Percentiles rank a stretch among this genome's conserved stretches.
Evolutionary conservation across 208 protist genomes (phyloP).

Genomic region (Leishmania amazonensis): DNA sequence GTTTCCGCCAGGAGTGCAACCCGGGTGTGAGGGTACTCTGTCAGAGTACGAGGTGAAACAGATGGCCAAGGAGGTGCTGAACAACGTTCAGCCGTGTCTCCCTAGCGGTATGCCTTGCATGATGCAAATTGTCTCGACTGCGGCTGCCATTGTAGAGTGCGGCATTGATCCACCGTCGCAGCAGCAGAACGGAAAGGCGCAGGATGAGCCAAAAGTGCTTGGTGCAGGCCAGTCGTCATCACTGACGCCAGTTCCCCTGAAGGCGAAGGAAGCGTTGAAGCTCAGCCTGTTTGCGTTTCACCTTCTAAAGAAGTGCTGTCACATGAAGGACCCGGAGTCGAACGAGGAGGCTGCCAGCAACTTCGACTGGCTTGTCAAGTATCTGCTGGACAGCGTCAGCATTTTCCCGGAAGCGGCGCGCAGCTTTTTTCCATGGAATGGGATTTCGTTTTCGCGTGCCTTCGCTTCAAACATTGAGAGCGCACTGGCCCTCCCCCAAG

Average conservation of each 20-base stretch:
- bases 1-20: constrained; percentile 38
- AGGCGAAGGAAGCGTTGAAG: constrained; percentile 60
- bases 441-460: constrained; percentile 43
- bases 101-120: constrained; percentile 58
- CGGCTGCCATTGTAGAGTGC: constrained; percentile 43
- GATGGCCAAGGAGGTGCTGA: constrained; percentile 50
- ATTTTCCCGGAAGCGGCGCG: constrained; percentile 56
- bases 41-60: constrained; percentile 42
- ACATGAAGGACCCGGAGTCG: constrained; percentile 76
- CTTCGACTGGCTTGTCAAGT: constrained; percentile 59
- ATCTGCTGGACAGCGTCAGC: constrained; percentile 53
- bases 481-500: constrained; percentile 27
- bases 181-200: constrained; percentile 15
- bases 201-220: background rate
- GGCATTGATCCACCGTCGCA: constrained; percentile 18
- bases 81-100: constrained; percentile 62
- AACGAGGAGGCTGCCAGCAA: constrained; percentile 71
- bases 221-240: constrained; percentile 33
- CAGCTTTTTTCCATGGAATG: constrained; percentile 62
- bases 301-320: constrained; percentile 77
- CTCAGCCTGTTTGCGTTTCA: constrained; percentile 73
- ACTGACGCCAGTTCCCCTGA: constrained; percentile 57
- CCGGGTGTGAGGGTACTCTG: constrained; percentile 29
- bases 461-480: constrained; percentile 46
- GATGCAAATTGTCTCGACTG: constrained; percentile 74